Percentiles rank a stretch among this genome's conserved stretches.
These are phyloP conservation scores for bread wheat (Triticum aestivum) DNA, from an alignment of 176 grass and related monocot species.

Conservation along the genomic window DNA sequence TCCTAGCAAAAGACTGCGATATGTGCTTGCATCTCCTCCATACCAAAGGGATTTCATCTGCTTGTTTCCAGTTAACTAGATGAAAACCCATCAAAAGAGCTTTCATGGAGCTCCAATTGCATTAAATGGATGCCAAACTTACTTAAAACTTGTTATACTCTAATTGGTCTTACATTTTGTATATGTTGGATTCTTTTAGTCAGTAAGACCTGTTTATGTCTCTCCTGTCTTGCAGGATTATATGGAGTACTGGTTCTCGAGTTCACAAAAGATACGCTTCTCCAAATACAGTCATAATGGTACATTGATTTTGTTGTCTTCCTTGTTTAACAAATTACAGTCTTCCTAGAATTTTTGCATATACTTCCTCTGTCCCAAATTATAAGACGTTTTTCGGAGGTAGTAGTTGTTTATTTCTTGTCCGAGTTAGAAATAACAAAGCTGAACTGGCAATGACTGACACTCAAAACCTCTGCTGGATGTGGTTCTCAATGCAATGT, in stretches of 20 bases:
- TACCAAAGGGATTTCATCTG: not conserved
- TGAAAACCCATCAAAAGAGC: not conserved
- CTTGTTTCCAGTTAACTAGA: not conserved
- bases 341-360: not conserved
- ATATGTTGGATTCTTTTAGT: not conserved
- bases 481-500: not conserved
- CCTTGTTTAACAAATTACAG: not conserved
- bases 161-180: conserved; percentile 14
- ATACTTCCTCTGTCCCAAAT: not conserved
- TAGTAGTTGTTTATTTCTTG: not conserved
- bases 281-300: conserved; percentile 82
- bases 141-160: not conserved
- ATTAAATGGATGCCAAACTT: not conserved
- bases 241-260: conserved; percentile 84
- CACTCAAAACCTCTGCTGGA: not conserved
- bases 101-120: not conserved
- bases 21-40: not conserved
- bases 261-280: conserved; percentile 85
- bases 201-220: conserved; percentile 3
- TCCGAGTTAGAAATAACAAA: not conserved
- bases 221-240: conserved; percentile 60
- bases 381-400: too few species aligned
- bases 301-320: conserved; percentile 31
- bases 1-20: not conserved
- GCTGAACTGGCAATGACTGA: not conserved